Conservation (phyloP, 495 filamentous ascomycete genomes). For the Lophiotrema nucula region DNA sequence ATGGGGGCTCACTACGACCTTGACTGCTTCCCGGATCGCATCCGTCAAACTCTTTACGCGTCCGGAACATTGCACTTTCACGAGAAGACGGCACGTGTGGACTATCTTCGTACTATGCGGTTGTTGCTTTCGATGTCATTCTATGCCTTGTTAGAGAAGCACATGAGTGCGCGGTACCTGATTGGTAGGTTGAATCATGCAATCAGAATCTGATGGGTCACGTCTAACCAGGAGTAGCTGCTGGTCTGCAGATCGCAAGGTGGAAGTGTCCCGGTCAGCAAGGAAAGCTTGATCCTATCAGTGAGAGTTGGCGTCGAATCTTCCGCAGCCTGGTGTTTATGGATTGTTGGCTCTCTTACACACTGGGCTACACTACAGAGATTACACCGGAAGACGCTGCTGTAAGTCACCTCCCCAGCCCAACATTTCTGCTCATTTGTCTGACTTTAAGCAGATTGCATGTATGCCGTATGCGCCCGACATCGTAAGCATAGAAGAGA, state of each 20-base stretch:
- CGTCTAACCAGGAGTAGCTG: slow-evolving; percentile 13
- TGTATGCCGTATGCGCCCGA: slow-evolving; percentile 5
- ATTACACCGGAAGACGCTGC: slow-evolving; percentile 21
- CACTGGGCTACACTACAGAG: slow-evolving; percentile 25
- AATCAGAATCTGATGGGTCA: neutral
- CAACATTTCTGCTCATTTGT: neutral
- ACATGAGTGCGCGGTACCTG: slow-evolving; percentile 32
- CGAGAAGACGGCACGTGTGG: slow-evolving; percentile 20
- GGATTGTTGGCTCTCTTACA: slow-evolving; percentile 35
- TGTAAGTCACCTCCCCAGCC: slow-evolving; percentile 6
- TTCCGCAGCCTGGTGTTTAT: slow-evolving; percentile 33
- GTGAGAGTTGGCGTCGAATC: slow-evolving; percentile 24
- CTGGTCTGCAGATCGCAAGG: slow-evolving; percentile 28
- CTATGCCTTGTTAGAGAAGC: slow-evolving; percentile 32
- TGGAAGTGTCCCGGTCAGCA: slow-evolving; percentile 20
- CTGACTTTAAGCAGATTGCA: slow-evolving; percentile 13
- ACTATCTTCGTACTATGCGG: slow-evolving; percentile 31
- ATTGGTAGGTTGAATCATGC: slow-evolving; percentile 25
- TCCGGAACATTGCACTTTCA: slow-evolving; percentile 26
- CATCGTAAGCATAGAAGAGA: slow-evolving; percentile 15
- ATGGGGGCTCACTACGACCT: slow-evolving; percentile 32
- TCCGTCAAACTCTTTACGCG: slow-evolving; percentile 20
- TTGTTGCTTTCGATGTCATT: slow-evolving; percentile 28
- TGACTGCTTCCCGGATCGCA: slow-evolving; percentile 21
- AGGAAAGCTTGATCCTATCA: neutral